Conservation (phyloP, 2,329 filamentous ascomycete genomes). For the Talaromyces albobiverticillius region DNA sequence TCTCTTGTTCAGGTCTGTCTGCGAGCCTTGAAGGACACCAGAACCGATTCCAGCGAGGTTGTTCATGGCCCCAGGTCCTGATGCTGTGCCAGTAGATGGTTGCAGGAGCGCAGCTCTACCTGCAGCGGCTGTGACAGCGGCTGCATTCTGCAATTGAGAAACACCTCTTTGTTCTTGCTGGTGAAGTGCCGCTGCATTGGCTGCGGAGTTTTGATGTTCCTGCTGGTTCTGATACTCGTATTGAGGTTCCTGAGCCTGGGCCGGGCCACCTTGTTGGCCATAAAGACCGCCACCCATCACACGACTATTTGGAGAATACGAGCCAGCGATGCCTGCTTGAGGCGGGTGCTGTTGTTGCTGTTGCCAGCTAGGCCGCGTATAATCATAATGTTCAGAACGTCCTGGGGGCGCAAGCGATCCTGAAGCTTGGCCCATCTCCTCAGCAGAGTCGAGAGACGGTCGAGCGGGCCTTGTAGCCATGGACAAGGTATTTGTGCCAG, state of each 20-base stretch:
- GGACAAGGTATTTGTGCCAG: slow-evolving; percentile 92
- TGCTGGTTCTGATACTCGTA: slow-evolving; percentile 43
- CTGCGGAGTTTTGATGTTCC: slow-evolving; percentile 46
- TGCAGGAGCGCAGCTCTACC: slow-evolving; percentile 51
- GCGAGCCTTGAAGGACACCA: slow-evolving; percentile 56
- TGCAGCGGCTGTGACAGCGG: slow-evolving; percentile 43
- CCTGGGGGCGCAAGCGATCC: slow-evolving; percentile 30
- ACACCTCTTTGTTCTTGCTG: slow-evolving; percentile 66
- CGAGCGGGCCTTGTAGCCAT: slow-evolving; percentile 51
- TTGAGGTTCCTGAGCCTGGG: slow-evolving; percentile 41
- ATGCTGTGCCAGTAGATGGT: slow-evolving; percentile 40
- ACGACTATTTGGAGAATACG: slow-evolving; percentile 41
- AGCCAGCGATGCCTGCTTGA: slow-evolving; percentile 31
- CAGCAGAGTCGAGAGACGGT: slow-evolving; percentile 29
- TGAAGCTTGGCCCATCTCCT: slow-evolving; percentile 28
- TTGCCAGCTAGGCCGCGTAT: slow-evolving; percentile 39
- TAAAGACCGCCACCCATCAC: slow-evolving; percentile 36
- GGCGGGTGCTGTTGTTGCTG: slow-evolving; percentile 30
- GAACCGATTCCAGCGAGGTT: slow-evolving; percentile 60
- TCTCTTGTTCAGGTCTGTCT: slow-evolving; percentile 68
- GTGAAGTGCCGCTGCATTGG: slow-evolving; percentile 46
- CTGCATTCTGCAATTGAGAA: slow-evolving; percentile 64
- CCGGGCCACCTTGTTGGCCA: slow-evolving; percentile 33
- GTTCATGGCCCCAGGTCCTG: slow-evolving; percentile 53
- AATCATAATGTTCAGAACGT: slow-evolving; percentile 40